Evolutionary conservation across 2,329 filamentous ascomycete genomes (phyloP).

Genomic region (Stemphylium lycopersici): DNA sequence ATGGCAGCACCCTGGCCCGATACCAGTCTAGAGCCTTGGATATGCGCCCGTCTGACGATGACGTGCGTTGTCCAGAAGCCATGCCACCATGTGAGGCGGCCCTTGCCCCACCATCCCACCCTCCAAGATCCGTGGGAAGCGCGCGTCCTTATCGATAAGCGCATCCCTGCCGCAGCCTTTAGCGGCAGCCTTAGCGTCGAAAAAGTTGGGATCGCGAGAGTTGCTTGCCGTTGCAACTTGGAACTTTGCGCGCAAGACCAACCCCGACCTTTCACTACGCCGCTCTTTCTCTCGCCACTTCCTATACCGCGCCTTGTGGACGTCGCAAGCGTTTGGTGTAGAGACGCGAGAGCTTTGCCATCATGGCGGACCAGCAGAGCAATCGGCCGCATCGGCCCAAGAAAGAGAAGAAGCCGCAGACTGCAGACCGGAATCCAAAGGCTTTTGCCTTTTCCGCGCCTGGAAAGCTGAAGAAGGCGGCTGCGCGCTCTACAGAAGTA

Average conservation of each 20-base stretch:
- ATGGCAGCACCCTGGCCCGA: slow-evolving; percentile 8
- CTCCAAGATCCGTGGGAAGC: slow-evolving; percentile 2
- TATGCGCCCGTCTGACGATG: slow-evolving; percentile 27
- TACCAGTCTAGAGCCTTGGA: slow-evolving; percentile 31
- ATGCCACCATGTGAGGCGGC: slow-evolving; percentile 12
- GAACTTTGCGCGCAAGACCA: slow-evolving; percentile 11
- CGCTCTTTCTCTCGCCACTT: not conserved
- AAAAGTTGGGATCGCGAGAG: slow-evolving; percentile 27
- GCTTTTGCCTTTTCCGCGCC: slow-evolving; percentile 86
- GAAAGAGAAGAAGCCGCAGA: slow-evolving; percentile 85
- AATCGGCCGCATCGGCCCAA: slow-evolving; percentile 85
- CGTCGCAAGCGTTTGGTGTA: not conserved
- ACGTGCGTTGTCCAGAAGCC: slow-evolving; percentile 25
- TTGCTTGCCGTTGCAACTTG: slow-evolving; percentile 10
- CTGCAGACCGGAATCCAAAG: slow-evolving; percentile 80
- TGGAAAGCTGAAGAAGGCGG: slow-evolving; percentile 77
- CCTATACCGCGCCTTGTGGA: too few species aligned
- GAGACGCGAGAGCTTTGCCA: not conserved
- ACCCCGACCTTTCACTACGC: not conserved
- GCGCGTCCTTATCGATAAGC: slow-evolving; percentile 42
- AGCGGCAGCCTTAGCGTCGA: slow-evolving; percentile 39
- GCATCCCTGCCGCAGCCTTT: slow-evolving; percentile 32
- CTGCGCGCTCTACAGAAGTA: slow-evolving; percentile 74
- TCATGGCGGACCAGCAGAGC: slow-evolving; percentile 69
- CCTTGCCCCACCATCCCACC: not conserved